These are phyloP conservation scores for Diaporthe destruens DNA, from an alignment of 2,329 filamentous ascomycete genomes.

Conservation along the genomic window DNA sequence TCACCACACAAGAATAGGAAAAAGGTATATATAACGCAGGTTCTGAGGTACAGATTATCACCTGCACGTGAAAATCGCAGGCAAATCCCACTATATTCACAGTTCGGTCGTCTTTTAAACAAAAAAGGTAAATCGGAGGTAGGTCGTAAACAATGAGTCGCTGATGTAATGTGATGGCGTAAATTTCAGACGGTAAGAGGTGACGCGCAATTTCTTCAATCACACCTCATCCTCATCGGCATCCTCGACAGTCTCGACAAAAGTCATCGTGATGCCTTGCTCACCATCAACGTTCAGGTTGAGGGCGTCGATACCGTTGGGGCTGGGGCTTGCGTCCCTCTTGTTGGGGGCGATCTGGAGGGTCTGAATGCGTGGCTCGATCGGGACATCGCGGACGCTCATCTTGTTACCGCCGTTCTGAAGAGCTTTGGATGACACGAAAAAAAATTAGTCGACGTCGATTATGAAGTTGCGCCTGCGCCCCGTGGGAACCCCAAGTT, in stretches of 20 bases:
- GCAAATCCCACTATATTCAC: slow-evolving; percentile 16
- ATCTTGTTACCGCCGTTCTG: slow-evolving; percentile 44
- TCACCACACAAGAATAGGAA: neutral
- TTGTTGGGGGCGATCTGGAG: slow-evolving; percentile 40
- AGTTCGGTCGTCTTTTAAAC: slow-evolving; percentile 20
- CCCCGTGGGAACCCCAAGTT: slow-evolving; percentile 1
- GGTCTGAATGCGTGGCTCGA: slow-evolving; percentile 36
- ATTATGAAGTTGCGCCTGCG: slow-evolving; percentile 26
- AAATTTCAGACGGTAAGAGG: neutral
- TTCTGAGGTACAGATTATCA: slow-evolving; percentile 17
- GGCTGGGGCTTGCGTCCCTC: slow-evolving; percentile 42
- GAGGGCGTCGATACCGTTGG: slow-evolving; percentile 54
- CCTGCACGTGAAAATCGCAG: slow-evolving; percentile 9
- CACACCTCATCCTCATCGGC: slow-evolving; percentile 43
- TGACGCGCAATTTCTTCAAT: neutral
- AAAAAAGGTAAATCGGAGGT: neutral
- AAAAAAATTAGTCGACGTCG: slow-evolving; percentile 23
- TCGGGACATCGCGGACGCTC: slow-evolving; percentile 40
- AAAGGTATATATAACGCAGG: slow-evolving; percentile 30
- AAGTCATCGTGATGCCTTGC: slow-evolving; percentile 61
- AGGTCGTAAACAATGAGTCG: slow-evolving; percentile 15
- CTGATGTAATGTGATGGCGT: neutral
- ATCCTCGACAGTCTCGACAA: slow-evolving; percentile 57
- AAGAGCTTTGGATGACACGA: slow-evolving; percentile 45
- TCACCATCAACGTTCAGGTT: slow-evolving; percentile 59